Base-by-base conservation (phyloP, 805 yeast genomes). In the Teunomyces lycoperdinae region DNA sequence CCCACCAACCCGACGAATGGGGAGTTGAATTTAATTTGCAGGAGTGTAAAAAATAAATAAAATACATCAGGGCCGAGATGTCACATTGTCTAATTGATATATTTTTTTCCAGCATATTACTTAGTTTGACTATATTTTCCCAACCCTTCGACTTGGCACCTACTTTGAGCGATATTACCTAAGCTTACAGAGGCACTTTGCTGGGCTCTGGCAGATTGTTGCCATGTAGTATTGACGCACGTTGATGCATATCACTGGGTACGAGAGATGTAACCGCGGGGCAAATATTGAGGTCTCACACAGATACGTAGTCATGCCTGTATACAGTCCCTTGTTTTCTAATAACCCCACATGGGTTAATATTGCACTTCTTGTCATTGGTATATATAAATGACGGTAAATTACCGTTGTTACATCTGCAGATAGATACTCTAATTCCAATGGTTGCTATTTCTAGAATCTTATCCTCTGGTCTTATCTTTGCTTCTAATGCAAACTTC, bases 391-490 rank as follows among this genome's bases (percentile, higher is more conserved):
- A 31, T 31, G 33, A 4, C 33, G 8, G 3, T 14, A 7, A 38
- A n/a, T 38, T 26, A n/a, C 30, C 27, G 9, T 7, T 38, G 41
- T 26, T 24, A 38, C 41, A 26, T 24, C 9, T 7, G 6, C 11
- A 13, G 2, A 3, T 20, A 20, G 24, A 20, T 6, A 24, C 2
- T 4, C 9, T 20, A 11, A 34, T 9, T 24, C 42, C 44, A 35
- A 58, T 60, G 62, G 62, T 58, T 28, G 52, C 63, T 8, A 39
- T 56, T 27, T 53, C 58, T 26, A 57, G 56, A 43, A 53, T 60
- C 34, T 49, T 62, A 49, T 56, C 58, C 51, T 53, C 55, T 44
- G 65, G 66, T 4, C 55, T 62, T 32, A 61, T 61, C 26, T 57
- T 62, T 14, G 56, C 54, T 9, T 55, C 54, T 17, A 57, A 55